Evolutionary conservation across 2,329 filamentous ascomycete species (phyloP), one percentile per base, ranked within the genome.

Genomic region (Helminthosporium solani): DNA sequence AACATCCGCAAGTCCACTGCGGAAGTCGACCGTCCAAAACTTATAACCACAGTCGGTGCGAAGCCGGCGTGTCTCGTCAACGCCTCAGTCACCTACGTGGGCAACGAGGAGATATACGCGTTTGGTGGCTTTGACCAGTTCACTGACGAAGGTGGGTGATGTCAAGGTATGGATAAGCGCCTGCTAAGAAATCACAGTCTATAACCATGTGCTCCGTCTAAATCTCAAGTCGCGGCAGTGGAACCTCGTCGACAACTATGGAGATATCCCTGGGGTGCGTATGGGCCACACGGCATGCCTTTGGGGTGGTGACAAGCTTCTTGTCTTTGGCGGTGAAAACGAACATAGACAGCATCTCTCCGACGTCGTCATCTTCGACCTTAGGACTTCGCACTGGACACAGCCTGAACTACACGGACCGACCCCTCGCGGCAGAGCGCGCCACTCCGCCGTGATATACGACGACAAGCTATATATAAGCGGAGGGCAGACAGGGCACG

Each of bases 71-170:
- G 92, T 66, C 79, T 99, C 40, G 92, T 99, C 57, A 99, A 99
- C 76, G 94, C 94, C 42, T 97, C 94, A 1, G 92, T 97, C 50
- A 99, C 94, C n/a, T 96, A 96, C 70, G 96, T 94, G 64, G 91
- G 91, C 49, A 94, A 96, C 73, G 94, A 97, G 68, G 85, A 94
- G 71, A 97, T 99, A 60, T 97, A 95, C 72, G 94, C 92, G 9
- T 99, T 99, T 76, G 94, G 94, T 34, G 94, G 94, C 15, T 99
- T 99, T 65, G 94, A 99, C 67, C 92, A 97, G 71, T 97, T 96
- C 67, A 99, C 94, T 0, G 94, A 99, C 69, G 94, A 99, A 75
- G 88, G 80, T 80, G 53, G 35, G 23, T 23, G 3, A 11, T n/a
- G n/a, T 19, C 19, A 15, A 7, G 16, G 20, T 19, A 11, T 14